Evolutionary conservation across 2,329 filamentous ascomycete genomes (phyloP), one percentile per base, ranked within the genome.

Genomic region (Curvularia lunata): DNA sequence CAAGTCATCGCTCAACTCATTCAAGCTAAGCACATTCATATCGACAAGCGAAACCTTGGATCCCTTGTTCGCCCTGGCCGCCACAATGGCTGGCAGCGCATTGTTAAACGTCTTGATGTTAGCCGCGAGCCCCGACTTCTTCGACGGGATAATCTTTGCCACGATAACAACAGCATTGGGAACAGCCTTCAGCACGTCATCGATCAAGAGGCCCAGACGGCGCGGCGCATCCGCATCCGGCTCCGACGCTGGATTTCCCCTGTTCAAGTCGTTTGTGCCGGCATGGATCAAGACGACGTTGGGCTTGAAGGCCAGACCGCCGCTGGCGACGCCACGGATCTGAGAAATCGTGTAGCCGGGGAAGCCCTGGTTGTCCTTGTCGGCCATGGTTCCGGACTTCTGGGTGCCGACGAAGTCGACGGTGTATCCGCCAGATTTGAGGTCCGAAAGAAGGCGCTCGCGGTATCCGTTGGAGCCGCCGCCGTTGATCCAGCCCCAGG

Each of bases 101-200:
- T 56, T 59, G 56, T 76, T 76, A 48, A 61, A 75, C 0, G 55
- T 63, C 25, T 64, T 52, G n/a, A 70, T 65, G n/a, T 59, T 66
- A 7, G 45, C 47, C 34, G 63, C 50, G 18, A 57, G 55, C 9
- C 46, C 56, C 1, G 52, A 43, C 47, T 68, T 65, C 38, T 58
- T 56, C 2, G 62, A 46, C 3, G 60, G 57, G 21, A 77, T 75
- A 21, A 79, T 71, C 59, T 75, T 68, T 0, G 77, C 76, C 23
- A 80, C 75, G 6, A 80, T 52, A 1, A 79, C 61, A 4, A 68
- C 71, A 1, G 75, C 69, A 40, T 74, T 69, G 0, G 75, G 73
- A 40, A 68, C 71, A 10, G 51, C 61, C 19, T 55, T 52, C 6
- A 75, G 48, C 10, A 79, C 63, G 18, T 70, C 62, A 50, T 78